Percentiles rank a stretch among this genome's conserved stretches.
Conservation (phyloP, 2,329 filamentous ascomycete species). For the Pseudogymnoascus sp. region DNA sequence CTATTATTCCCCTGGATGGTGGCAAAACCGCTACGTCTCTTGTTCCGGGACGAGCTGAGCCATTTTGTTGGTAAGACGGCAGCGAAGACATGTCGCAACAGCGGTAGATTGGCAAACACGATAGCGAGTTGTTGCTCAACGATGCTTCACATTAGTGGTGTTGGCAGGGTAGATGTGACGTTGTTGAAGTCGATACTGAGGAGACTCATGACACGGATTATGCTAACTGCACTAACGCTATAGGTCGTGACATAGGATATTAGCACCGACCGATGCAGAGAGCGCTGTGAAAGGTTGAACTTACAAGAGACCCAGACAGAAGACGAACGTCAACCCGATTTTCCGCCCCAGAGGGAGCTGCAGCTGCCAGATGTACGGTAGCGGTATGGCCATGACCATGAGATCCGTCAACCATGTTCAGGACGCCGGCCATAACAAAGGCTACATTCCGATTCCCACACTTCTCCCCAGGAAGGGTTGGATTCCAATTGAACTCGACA, state of each 20-base stretch:
- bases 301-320: constrained; percentile 28
- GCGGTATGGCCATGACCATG: constrained; percentile 27
- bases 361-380: constrained; percentile 28
- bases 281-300: constrained; percentile 5
- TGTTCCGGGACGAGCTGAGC: neutral
- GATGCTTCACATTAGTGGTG: constrained; percentile 24
- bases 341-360: constrained; percentile 27
- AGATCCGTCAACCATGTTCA: constrained; percentile 31
- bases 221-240: constrained; percentile 2
- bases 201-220: constrained; percentile 18
- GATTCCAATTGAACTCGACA: constrained; percentile 15
- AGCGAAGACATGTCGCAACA: constrained; percentile 14
- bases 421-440: constrained; percentile 10
- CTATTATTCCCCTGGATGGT: neutral
- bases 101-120: constrained; percentile 30
- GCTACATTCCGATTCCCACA: constrained; percentile 4
- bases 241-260: neutral
- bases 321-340: constrained; percentile 28
- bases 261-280: neutral
- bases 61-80: neutral
- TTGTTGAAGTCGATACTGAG: constrained; percentile 20
- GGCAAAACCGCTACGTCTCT: neutral
- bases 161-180: constrained; percentile 12
- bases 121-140: constrained; percentile 31
- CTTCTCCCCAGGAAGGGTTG: constrained; percentile 3